Conservation (phyloP, 2,329 filamentous ascomycete species). For the Cordyceps sp. region DNA sequence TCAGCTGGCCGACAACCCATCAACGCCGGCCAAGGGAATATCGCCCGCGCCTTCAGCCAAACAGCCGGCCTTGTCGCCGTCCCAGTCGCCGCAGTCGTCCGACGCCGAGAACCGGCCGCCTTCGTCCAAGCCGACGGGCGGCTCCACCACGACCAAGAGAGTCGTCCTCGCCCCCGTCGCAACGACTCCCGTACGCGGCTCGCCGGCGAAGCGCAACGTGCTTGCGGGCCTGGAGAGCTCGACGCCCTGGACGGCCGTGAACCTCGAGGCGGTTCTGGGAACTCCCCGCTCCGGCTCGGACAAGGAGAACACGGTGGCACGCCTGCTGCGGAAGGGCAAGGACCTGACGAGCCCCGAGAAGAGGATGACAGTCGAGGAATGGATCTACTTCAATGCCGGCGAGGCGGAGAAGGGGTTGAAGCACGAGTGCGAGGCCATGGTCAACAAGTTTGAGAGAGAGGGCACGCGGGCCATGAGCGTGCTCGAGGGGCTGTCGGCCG, state of each 20-base stretch:
- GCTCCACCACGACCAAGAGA: constrained; percentile 22
- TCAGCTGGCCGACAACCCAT: constrained; percentile 14
- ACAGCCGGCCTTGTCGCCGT: constrained; percentile 41
- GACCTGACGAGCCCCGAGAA: constrained; percentile 62
- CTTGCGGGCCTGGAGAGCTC: constrained; percentile 39
- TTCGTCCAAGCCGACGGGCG: constrained; percentile 41
- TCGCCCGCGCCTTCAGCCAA: constrained; percentile 31
- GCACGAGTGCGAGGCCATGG: constrained; percentile 67
- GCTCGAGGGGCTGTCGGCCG: constrained; percentile 54
- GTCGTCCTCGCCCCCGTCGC: constrained; percentile 28
- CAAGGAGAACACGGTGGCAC: constrained; percentile 34
- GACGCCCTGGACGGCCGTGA: constrained; percentile 53
- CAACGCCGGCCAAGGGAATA: constrained; percentile 24
- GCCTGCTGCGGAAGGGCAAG: constrained; percentile 35
- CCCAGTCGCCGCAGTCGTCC: constrained; percentile 57
- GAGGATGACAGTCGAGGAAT: constrained; percentile 85
- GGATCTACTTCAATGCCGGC: constrained; percentile 69
- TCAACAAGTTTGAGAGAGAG: constrained; percentile 69
- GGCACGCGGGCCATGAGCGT: constrained; percentile 61
- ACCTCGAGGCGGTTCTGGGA: constrained; percentile 58
- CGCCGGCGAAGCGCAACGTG: constrained; percentile 45
- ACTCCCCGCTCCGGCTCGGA: constrained; percentile 22
- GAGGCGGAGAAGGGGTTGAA: constrained; percentile 67
- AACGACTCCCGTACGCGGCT: constrained; percentile 31
- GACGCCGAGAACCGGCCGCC: constrained; percentile 69